A percentile compares a stretch with the other conserved stretches of the same genome.
Conservation (phyloP, 306 rosid genomes). For the Rosa rugosa region DNA sequence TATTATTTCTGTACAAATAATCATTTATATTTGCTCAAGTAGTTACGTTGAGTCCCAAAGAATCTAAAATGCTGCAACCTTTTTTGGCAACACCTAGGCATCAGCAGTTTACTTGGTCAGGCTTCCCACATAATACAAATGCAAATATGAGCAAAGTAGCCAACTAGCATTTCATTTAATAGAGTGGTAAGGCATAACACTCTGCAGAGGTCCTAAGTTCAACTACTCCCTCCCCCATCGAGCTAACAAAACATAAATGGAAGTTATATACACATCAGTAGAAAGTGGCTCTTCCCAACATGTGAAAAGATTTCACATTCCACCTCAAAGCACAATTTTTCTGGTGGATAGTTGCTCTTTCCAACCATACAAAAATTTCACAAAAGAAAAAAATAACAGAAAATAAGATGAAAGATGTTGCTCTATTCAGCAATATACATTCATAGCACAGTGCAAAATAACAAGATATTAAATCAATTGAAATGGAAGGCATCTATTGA, state of each 20-base stretch:
- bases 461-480: background rate
- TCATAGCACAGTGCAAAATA: background rate
- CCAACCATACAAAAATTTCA: background rate
- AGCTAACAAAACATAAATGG: background rate
- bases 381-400: too few relatives aligned
- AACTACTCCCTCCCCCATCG: background rate
- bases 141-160: background rate
- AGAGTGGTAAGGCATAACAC: too few relatives aligned
- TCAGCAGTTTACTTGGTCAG: background rate
- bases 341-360: background rate
- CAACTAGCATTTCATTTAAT: too few relatives aligned
- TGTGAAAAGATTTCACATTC: background rate
- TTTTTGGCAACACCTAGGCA: background rate
- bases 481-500: background rate
- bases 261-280: too few relatives aligned
- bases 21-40: too few relatives aligned
- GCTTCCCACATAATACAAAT: background rate
- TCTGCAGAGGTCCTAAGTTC: background rate
- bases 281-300: background rate
- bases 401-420: background rate
- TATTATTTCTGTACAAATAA: too few relatives aligned
- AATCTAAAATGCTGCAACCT: background rate
- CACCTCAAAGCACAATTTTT: background rate
- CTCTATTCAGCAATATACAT: background rate
- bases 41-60: too few relatives aligned